A percentile compares a stretch with the other conserved stretches of the same genome.
phyloP scores from a whole-genome alignment of 1,284 basidiomycete species.

The Afroboletus lepidellus region DNA sequence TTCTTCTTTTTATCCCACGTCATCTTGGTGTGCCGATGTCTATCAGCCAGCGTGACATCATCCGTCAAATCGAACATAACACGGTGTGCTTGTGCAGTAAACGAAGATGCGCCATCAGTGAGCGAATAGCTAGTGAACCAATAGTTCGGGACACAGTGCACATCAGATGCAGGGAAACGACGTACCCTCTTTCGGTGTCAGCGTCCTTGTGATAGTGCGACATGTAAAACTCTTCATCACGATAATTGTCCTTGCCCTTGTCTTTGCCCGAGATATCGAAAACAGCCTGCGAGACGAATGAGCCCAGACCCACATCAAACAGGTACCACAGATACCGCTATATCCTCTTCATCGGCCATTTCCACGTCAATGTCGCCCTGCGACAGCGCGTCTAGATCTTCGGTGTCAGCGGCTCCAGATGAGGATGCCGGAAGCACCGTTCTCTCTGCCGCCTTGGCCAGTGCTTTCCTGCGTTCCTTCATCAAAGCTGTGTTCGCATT shows the following conservation, averaged over 20 bases:
- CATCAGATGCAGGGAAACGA: slow-evolving; percentile 5
- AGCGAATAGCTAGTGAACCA: slow-evolving; percentile 71
- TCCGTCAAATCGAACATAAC: slow-evolving; percentile 83
- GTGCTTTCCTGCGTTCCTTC: slow-evolving; percentile 83
- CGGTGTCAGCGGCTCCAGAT: slow-evolving; percentile 37
- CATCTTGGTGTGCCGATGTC: slow-evolving; percentile 63
- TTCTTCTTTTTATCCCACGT: slow-evolving; percentile 98
- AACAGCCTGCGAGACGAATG: slow-evolving; percentile 53
- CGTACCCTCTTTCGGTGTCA: slow-evolving; percentile 84
- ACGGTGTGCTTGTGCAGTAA: slow-evolving; percentile 80
- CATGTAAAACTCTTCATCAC: slow-evolving; percentile 89
- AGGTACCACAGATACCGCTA: slow-evolving; percentile 51
- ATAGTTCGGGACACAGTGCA: slow-evolving; percentile 4
- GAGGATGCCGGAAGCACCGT: slow-evolving; percentile 38
- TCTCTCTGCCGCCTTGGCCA: slow-evolving; percentile 62
- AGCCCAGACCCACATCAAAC: slow-evolving; percentile 9
- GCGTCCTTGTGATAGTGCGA: slow-evolving; percentile 88
- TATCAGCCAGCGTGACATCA: slow-evolving; percentile 62
- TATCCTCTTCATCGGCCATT: slow-evolving; percentile 76
- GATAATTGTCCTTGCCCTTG: slow-evolving; percentile 50
- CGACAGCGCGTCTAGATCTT: slow-evolving; percentile 25
- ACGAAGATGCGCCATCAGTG: slow-evolving; percentile 76
- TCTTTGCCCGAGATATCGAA: slow-evolving; percentile 63
- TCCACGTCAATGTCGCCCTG: slow-evolving; percentile 45
- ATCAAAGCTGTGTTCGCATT: slow-evolving; percentile 74